Evolutionary conservation across 2,329 filamentous ascomycete species (phyloP).

Genomic region (Coniochaeta sp.): DNA sequence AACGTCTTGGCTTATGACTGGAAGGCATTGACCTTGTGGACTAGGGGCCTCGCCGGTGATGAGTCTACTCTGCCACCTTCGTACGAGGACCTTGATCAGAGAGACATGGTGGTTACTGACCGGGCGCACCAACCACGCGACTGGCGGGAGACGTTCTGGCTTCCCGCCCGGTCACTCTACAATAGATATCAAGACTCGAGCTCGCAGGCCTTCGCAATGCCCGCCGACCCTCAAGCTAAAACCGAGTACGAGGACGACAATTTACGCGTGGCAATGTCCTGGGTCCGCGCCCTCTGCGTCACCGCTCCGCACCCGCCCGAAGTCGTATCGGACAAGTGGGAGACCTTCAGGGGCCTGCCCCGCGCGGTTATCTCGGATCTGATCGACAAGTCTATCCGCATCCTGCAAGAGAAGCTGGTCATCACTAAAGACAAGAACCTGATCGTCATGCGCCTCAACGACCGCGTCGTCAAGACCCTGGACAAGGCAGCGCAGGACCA

Average conservation of each 20-base stretch:
- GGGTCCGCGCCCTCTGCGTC: conserved; percentile 51
- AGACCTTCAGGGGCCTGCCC: conserved; percentile 32
- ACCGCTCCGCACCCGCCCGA: conserved; percentile 44
- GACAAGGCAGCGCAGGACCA: conserved; percentile 45
- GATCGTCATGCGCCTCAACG: conserved; percentile 52
- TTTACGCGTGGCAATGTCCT: conserved; percentile 44
- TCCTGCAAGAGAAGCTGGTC: conserved; percentile 43
- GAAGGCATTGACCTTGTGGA: conserved; percentile 59
- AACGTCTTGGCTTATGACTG: conserved; percentile 62
- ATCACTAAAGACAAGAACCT: conserved; percentile 51
- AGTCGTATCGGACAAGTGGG: conserved; percentile 42
- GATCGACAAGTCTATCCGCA: conserved; percentile 39
- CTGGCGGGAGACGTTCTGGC: conserved; percentile 53
- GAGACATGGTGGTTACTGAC: conserved; percentile 26
- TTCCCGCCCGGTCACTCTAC: conserved; percentile 45
- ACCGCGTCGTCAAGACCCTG: conserved; percentile 49
- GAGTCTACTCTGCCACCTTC: conserved; percentile 40
- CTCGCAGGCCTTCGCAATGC: conserved; percentile 35
- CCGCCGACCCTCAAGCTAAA: conserved; percentile 11
- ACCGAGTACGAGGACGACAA: conserved; percentile 13
- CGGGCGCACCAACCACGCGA: conserved; percentile 24
- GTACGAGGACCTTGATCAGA: conserved; percentile 33
- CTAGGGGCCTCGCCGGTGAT: conserved; percentile 38
- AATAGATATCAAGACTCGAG: conserved; percentile 48
- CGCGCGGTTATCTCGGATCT: conserved; percentile 30